Base-by-base conservation (phyloP, 495 filamentous ascomycete species). In the Penicillium simplicissimum region DNA sequence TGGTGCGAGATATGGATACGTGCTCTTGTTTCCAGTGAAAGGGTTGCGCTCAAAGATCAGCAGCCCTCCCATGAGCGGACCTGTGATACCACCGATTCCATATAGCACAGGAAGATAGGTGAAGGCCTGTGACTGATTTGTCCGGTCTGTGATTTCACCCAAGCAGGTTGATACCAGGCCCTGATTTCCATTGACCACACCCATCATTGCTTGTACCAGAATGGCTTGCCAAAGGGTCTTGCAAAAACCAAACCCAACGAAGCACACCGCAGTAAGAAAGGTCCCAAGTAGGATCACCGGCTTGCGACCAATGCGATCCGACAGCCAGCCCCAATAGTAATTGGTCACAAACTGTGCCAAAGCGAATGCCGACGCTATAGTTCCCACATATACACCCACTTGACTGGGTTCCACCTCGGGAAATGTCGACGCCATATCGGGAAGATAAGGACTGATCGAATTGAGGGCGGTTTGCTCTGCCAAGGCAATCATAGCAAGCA, bases 401-500 rank as follows among this genome's bases (percentile, higher is more conserved):
- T 90, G 77, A 0, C 77, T 81, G 25, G 79, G 67, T 23, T 88
- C 79, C 33, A 97, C 88, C 61, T 92, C 90, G 4, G 91, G 89
- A 65, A 98, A 98, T 8, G 84, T 87, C 10, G 88, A 85, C 2
- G 90, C 86, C 94, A 98, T 98, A 58, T 92, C 85, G 0, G 95
- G 95, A 0, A 98, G 85, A 74, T 98, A 98, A 0, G 95, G 95
- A n/a, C 89, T 90, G 61, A 98, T 96, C 14, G 90, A 95, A 69
- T 98, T 98, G 67, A 98, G 84, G 1, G 95, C 95, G 0, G 96
- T 97, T 76, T 98, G 95, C 66, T 98, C 95, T 35, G 90, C 88
- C 19, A 98, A 81, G 4, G 93, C 92, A 49, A 98, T 90, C 63
- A 98, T 75, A 2, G 93, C 95, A 28, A 98, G 80, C 2, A 97